Evolutionary conservation across 768 basidiomycete genomes (phyloP).

Genomic region (Termitomyces sp.): DNA sequence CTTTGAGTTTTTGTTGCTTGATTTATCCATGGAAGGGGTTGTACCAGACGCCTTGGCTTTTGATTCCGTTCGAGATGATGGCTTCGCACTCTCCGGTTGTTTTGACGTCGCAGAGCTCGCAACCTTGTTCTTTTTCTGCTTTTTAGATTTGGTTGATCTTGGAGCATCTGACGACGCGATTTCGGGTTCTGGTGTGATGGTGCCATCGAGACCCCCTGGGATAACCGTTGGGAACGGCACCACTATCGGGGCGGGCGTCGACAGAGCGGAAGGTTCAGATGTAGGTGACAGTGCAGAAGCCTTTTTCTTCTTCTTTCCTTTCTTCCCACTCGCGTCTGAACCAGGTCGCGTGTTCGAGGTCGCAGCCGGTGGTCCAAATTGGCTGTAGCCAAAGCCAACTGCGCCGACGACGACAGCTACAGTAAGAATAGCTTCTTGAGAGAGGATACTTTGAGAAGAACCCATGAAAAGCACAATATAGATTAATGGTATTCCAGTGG

Average conservation of each 20-base stretch:
- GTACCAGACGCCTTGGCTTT: conserved; percentile 25
- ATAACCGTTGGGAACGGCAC: conserved; percentile 32
- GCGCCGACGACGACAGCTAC: conserved; percentile 33
- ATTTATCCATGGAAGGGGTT: not conserved
- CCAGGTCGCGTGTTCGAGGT: not conserved
- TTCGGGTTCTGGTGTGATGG: conserved; percentile 1
- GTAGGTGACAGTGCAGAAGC: not conserved
- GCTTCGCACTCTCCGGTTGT: not conserved
- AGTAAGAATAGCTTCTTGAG: conserved; percentile 31
- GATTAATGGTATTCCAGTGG: not conserved
- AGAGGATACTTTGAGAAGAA: conserved; percentile 36
- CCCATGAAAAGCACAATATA: conserved; percentile 29
- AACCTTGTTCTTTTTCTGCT: conserved; percentile 33
- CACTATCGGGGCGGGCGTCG: conserved; percentile 9
- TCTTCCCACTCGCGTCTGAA: conserved; percentile 8
- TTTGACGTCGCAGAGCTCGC: not conserved
- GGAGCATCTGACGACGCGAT: not conserved
- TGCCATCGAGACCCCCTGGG: conserved; percentile 39
- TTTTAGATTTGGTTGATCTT: conserved; percentile 11
- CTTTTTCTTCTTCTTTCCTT: conserved; percentile 18
- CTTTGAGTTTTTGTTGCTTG: not conserved
- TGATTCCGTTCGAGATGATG: not conserved
- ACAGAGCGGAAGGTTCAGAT: not conserved
- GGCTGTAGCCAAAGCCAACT: conserved; percentile 33
- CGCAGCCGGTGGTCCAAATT: conserved; percentile 13